A percentile compares a stretch with the other conserved stretches of the same genome.
phyloP scores from a whole-genome alignment of 192 early-diverging fungal species.

The Entomortierella chlamydospora region DNA sequence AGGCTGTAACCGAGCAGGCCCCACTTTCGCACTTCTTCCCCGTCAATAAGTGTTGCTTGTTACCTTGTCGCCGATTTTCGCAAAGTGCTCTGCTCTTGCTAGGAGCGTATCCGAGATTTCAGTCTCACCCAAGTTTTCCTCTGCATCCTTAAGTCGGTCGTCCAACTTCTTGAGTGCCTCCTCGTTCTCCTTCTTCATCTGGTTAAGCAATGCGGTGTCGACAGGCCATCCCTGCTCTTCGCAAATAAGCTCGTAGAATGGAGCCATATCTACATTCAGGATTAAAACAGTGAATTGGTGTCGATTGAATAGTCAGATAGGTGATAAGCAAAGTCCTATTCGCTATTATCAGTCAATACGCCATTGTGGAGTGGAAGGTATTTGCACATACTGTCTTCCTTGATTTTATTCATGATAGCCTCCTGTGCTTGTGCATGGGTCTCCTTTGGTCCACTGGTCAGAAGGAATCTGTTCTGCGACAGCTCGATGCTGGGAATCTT shows the following conservation, averaged over 20 bases:
- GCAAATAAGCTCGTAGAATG: conserved; percentile 74
- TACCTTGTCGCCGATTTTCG: conserved; percentile 96
- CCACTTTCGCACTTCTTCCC: background rate
- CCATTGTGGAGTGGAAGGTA: no score
- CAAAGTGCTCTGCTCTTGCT: conserved; percentile 89
- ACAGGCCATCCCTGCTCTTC: conserved; percentile 72
- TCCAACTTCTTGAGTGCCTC: conserved; percentile 83
- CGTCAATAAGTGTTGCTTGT: background rate
- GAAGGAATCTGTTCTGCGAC: conserved; percentile 85
- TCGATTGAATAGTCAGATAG: no score
- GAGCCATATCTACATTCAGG: conserved; percentile 81
- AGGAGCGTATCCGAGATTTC: conserved; percentile 88
- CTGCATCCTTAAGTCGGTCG: conserved; percentile 88
- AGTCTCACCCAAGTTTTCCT: conserved; percentile 95
- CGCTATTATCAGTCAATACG: no score
- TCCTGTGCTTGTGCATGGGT: conserved; percentile 74
- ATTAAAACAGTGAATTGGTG: no score
- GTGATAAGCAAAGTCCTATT: no score
- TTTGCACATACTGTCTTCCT: conserved; percentile 81
- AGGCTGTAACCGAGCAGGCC: background rate
- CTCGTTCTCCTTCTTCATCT: conserved; percentile 79
- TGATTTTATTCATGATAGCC: conserved; percentile 78
- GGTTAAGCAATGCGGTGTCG: conserved; percentile 63
- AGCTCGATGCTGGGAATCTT: conserved; percentile 92
- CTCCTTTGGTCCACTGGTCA: conserved; percentile 78